phyloP scores from a whole-genome alignment of 768 basidiomycete genomes.

The Chalciporus piperatus region DNA sequence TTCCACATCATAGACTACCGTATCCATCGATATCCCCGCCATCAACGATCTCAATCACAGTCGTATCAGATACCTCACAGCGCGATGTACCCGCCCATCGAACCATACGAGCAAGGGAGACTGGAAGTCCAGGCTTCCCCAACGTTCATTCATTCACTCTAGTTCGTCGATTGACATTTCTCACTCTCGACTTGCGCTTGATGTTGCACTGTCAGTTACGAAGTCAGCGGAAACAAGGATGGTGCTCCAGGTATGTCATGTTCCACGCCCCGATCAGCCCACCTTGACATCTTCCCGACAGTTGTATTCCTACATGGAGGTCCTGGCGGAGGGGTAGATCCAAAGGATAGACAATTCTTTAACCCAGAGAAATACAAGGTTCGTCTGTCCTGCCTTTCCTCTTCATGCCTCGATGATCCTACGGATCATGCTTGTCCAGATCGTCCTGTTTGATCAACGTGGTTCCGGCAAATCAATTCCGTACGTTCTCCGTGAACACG shows the following conservation, averaged over 20 bases:
- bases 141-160: constrained; percentile 57
- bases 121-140: constrained; percentile 63
- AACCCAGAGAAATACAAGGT: constrained; percentile 85
- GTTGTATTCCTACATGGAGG: constrained; percentile 86
- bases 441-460: constrained; percentile 87
- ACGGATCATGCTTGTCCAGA: constrained; percentile 38
- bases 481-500: constrained; percentile 39
- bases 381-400: background rate
- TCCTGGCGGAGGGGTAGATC: constrained; percentile 74
- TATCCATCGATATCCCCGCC: constrained; percentile 19
- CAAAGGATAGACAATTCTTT: constrained; percentile 74
- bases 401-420: background rate
- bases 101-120: constrained; percentile 61
- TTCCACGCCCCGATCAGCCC: background rate
- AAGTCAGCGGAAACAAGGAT: constrained; percentile 73
- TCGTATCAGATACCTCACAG: background rate
- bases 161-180: constrained; percentile 46
- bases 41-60: constrained; percentile 4
- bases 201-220: constrained; percentile 52
- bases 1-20: constrained; percentile 8
- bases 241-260: constrained; percentile 62
- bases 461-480: constrained; percentile 87
- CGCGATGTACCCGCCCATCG: constrained; percentile 63
- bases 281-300: constrained; percentile 22
- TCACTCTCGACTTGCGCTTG: background rate